A percentile compares a stretch with the other conserved stretches of the same genome.
Evolutionary conservation across 2,329 filamentous ascomycete species (phyloP).

Genomic region (Xylaria sp.): DNA sequence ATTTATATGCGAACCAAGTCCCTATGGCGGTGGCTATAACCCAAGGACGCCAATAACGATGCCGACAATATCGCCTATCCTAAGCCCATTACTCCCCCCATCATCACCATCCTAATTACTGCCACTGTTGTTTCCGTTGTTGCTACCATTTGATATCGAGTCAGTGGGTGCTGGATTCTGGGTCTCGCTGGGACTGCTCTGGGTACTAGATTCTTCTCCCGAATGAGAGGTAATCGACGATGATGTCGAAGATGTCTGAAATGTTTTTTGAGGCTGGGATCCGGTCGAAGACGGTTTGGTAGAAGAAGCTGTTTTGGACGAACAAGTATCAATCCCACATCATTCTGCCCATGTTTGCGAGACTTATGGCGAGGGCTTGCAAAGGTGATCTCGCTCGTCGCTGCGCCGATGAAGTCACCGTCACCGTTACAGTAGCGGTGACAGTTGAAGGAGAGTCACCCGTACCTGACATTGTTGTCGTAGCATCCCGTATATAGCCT

Average conservation of each 20-base stretch:
- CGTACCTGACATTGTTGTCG: conserved; percentile 19
- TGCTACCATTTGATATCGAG: background rate
- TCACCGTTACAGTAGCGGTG: conserved; percentile 12
- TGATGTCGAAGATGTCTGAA: conserved; percentile 6
- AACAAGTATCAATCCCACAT: conserved; percentile 19
- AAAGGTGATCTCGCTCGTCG: conserved; percentile 1
- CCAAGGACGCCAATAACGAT: conserved; percentile 17
- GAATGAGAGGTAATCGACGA: conserved; percentile 8
- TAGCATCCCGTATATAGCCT: conserved; percentile 3
- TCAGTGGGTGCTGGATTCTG: background rate
- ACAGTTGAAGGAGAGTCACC: conserved; percentile 15
- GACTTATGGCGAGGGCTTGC: background rate
- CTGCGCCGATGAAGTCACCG: conserved; percentile 17
- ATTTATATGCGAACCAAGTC: conserved; percentile 11
- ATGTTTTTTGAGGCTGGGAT: background rate
- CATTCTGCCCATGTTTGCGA: conserved; percentile 8
- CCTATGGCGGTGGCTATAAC: conserved; percentile 14
- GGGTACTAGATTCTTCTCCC: conserved; percentile 13
- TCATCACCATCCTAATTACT: background rate
- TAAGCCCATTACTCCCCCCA: background rate
- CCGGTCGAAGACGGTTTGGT: conserved; percentile 1
- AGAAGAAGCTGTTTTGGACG: conserved; percentile 14
- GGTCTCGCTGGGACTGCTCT: background rate
- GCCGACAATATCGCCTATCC: conserved; percentile 9
- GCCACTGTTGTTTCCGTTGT: background rate